Base-by-base conservation (phyloP, 257 asterid genomes). In the Jacaranda copaia region DNA sequence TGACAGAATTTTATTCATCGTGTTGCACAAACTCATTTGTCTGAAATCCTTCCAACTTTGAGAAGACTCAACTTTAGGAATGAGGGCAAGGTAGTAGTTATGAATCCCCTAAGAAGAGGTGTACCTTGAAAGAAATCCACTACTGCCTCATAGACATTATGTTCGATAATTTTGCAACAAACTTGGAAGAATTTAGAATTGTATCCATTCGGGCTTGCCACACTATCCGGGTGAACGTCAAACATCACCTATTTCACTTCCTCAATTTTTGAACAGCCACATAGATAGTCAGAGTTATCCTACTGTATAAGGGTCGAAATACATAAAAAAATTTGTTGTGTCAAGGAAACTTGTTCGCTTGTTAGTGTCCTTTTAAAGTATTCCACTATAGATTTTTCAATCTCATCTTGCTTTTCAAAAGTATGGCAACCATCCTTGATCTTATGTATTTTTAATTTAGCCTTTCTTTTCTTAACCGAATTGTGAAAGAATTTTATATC, bases 311-410 rank as follows among this genome's bases (percentile, higher is more conserved):
- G 8, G 1, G 6, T 15, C 1, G 18, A 1, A 5, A 14, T 15
- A 6, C 5, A n/a, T 0, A 15, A 2, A 2, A n/a, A 0, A 6
- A 15, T 7, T 0, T 19, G 1, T 0, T 5, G 20, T 8, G 19
- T 8, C 0, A 14, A 10, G 4, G n/a, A 49, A 5, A 1, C 2
- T 48, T 10, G 3, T 0, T 8, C 13, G 0, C 14, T 4, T 0
- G 2, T 25, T 2, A 49, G 3, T 4, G 6, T 4, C 15, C 6
- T 11, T 49, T 49, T 9, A 13, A 49, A 13, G 3, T 49, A 49
- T 13, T 13, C 55, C 3, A 3, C n/a, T 0, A 10, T 10, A 2
- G n/a, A 49, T 7, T 8, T 10, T 13, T 49, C 8, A 3, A 49
- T 49, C 11, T 3, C 15, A 49, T 49, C 4, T 3, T 9, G 4